A percentile compares a stretch with the other conserved stretches of the same genome.
Conservation (phyloP, 2,329 filamentous ascomycete genomes). For the Orbilia javanica region DNA sequence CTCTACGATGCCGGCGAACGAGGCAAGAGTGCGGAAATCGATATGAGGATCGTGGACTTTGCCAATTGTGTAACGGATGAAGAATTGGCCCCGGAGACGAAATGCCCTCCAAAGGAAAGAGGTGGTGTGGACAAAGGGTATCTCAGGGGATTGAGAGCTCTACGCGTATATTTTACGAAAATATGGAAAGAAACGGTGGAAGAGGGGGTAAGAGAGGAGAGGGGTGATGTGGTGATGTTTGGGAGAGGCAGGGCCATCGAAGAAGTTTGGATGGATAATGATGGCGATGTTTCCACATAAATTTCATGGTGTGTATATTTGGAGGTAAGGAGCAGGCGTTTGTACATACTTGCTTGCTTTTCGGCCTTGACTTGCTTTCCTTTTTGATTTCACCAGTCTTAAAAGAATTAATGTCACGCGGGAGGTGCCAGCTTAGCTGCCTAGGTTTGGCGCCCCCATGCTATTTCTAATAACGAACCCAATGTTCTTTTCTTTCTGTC, state of each 20-base stretch:
- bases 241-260: slow-evolving; percentile 63
- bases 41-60: slow-evolving; percentile 98
- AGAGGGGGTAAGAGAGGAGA: slow-evolving; percentile 67
- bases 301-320: slow-evolving; percentile 26
- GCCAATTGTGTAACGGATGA: slow-evolving; percentile 95
- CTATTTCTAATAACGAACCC: not conserved
- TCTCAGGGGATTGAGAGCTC: slow-evolving; percentile 81
- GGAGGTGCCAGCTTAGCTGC: not conserved
- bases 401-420: not conserved
- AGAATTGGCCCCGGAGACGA: slow-evolving; percentile 73
- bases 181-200: slow-evolving; percentile 82
- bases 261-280: slow-evolving; percentile 61
- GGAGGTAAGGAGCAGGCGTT: slow-evolving; percentile 14
- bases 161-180: slow-evolving; percentile 85
- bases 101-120: slow-evolving; percentile 85
- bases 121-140: slow-evolving; percentile 88
- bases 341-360: slow-evolving; percentile 19
- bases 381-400: slow-evolving; percentile 1
- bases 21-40: slow-evolving; percentile 72
- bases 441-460: not conserved
- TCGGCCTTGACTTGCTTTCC: not conserved
- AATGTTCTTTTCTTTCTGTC: not conserved
- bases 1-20: slow-evolving; percentile 85
- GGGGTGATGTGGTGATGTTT: slow-evolving; percentile 65
- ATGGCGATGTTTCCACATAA: slow-evolving; percentile 62